Evolutionary conservation across 2,329 filamentous ascomycete genomes (phyloP).

Genomic region (Niveomyces coronatus): DNA sequence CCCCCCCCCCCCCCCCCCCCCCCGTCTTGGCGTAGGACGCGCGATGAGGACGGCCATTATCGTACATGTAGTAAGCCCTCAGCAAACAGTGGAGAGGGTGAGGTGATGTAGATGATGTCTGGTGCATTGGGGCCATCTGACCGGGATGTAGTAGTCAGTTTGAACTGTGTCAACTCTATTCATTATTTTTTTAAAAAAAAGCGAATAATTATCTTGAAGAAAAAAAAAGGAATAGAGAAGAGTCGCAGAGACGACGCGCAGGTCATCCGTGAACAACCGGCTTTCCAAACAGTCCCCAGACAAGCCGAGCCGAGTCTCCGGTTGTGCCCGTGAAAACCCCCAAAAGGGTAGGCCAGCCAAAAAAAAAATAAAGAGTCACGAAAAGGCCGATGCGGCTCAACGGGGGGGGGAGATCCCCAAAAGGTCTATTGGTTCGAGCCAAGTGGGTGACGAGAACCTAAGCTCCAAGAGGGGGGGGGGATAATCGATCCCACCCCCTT

Average conservation of each 20-base stretch:
- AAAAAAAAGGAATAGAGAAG: too few species aligned
- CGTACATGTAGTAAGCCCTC: conserved; percentile 10
- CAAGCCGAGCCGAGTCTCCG: too few species aligned
- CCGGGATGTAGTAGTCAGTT: not conserved
- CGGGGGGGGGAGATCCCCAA: too few species aligned
- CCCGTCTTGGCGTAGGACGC: conserved; percentile 3
- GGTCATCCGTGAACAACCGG: too few species aligned
- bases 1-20: too few species aligned
- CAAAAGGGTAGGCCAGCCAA: too few species aligned
- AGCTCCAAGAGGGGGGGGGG: conserved; percentile 1
- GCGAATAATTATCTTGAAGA: too few species aligned
- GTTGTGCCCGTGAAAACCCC: too few species aligned
- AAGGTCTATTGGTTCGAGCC: not conserved
- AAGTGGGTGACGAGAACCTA: not conserved
- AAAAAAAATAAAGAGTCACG: too few species aligned
- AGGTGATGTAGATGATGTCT: conserved; percentile 8
- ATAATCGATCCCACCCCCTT: not conserved
- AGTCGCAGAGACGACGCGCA: too few species aligned
- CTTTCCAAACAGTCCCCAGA: too few species aligned
- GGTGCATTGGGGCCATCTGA: conserved; percentile 9
- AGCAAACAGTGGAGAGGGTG: conserved; percentile 10
- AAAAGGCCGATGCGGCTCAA: not conserved
- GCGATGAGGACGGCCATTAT: not conserved
- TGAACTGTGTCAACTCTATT: not conserved
- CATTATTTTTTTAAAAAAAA: not conserved